Conservation (phyloP, 1,139 yeast genomes). For the Hemisphaericaspora xylanilytica region DNA sequence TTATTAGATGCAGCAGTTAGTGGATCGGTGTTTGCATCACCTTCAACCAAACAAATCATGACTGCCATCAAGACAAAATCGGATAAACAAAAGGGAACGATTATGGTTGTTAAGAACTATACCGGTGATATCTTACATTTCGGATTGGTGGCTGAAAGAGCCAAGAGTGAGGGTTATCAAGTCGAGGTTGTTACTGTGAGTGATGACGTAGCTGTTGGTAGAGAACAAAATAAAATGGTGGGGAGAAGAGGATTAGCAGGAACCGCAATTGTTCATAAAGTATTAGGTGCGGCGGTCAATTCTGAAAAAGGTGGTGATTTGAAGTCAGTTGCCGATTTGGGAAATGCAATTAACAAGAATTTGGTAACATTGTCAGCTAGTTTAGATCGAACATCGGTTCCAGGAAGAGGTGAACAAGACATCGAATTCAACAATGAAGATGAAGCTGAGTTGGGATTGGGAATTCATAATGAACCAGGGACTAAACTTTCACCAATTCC, state of each 20-base stretch:
- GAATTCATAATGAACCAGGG: conserved; percentile 95
- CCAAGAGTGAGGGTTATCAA: conserved; percentile 69
- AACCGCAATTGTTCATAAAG: conserved; percentile 80
- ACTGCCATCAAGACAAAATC: conserved; percentile 66
- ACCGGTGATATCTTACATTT: conserved; percentile 93
- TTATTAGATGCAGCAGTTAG: conserved; percentile 83
- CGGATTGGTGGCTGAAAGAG: conserved; percentile 86
- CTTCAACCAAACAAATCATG: conserved; percentile 83
- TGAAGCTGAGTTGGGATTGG: conserved; percentile 90
- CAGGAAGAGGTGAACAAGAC: conserved; percentile 64
- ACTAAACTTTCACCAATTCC: conserved; percentile 72
- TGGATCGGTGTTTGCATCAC: conserved; percentile 88
- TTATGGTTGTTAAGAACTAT: conserved; percentile 82
- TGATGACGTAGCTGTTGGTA: conserved; percentile 92
- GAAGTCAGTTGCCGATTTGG: conserved; percentile 57
- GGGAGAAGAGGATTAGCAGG: conserved; percentile 95
- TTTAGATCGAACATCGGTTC: conserved; percentile 84
- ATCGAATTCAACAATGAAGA: conserved; percentile 39
- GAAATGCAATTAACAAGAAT: conserved; percentile 58
- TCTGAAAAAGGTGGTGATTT: conserved; percentile 32
- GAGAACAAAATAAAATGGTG: conserved; percentile 81
- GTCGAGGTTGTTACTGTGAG: conserved; percentile 74
- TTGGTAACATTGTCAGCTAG: conserved; percentile 88
- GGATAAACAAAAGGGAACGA: conserved; percentile 57
- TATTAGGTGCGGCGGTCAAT: conserved; percentile 68